Percentiles rank a stretch among this genome's conserved stretches.
Conservation (phyloP, 805 yeast species). For the Suhomyces sp. region DNA sequence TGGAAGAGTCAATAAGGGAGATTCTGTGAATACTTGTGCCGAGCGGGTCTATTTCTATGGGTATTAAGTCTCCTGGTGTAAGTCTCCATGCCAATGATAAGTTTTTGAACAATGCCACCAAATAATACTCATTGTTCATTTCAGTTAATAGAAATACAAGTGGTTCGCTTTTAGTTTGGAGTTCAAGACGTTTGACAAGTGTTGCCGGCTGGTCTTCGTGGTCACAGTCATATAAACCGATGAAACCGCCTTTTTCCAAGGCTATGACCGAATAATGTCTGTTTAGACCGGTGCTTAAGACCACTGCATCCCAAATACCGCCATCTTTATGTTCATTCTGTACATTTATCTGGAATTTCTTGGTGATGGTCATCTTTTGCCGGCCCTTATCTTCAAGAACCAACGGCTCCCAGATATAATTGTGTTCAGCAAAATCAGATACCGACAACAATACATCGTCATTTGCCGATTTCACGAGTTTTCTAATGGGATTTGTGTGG, state of each 20-base stretch:
- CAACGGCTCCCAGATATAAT: constrained; percentile 44
- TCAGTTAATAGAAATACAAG: constrained; percentile 21
- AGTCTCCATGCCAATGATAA: constrained; percentile 41
- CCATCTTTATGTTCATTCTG: constrained; percentile 5
- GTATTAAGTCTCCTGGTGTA: not conserved
- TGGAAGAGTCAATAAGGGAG: constrained; percentile 49
- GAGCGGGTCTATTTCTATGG: constrained; percentile 23
- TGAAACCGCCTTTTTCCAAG: constrained; percentile 28
- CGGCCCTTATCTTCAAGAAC: constrained; percentile 13
- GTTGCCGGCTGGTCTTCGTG: constrained; percentile 33
- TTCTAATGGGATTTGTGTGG: constrained; percentile 75
- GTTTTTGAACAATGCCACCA: constrained; percentile 49
- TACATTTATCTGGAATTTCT: constrained; percentile 30
- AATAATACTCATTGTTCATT: constrained; percentile 25
- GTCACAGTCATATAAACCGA: constrained; percentile 64
- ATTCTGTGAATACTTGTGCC: constrained; percentile 36
- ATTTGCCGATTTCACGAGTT: constrained; percentile 57
- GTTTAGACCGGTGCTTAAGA: constrained; percentile 25
- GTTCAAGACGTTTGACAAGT: constrained; percentile 16
- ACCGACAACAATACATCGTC: constrained; percentile 33
- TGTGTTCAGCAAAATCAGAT: constrained; percentile 36
- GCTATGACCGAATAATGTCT: constrained; percentile 33
- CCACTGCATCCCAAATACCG: constrained; percentile 31
- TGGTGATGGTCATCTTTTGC: constrained; percentile 28
- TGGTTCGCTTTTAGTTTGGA: constrained; percentile 17